Base-by-base conservation (phyloP, 306 rosid species). In the Mimosa pudica region DNA sequence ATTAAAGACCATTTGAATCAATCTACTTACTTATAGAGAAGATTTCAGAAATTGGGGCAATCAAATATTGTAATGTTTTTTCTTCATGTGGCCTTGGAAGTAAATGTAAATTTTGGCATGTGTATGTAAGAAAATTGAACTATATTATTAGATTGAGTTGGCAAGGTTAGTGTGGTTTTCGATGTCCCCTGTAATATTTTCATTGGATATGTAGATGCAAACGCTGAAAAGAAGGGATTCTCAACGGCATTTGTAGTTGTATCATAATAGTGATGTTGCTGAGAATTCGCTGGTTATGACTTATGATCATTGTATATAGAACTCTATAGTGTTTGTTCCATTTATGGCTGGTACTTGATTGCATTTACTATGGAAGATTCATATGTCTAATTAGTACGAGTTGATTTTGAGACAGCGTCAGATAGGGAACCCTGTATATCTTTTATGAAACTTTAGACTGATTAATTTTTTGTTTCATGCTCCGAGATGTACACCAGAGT, bases 261-360 rank as follows among this genome's bases (percentile, higher is more conserved):
- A 33, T 67, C 35, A 73, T 52, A 49, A 41, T 73, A 35, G 57
- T 77, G 74, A 41, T 42, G 49, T 32, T 57, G 70, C 11, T 65
- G 70, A 72, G n/a, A 66, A 67, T 20, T 65, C n/a, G 30, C n/a
- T 69, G 17, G 55, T 33, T 10, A 62, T 51, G 84, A 71, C 57
- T 65, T 57, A 14, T 66, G 41, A 42, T 62, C 52, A 41, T 73
- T 42, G 71, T 68, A 46, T 36, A 75, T 49, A 46, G 76, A 46
- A 71, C 70, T 32, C 18, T 32, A 70, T 24, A 32, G 30, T 24
- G 9, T 32, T 8, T 54, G 11, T 7, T 4, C 67, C 55, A 54
- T 42, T 62, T 47, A 47, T 79, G 38, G 66, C 58, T 4, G 42
- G 32, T 16, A 10, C 69, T 41, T 79, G 84, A 79, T 57, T 18